Evolutionary conservation across 768 basidiomycete genomes (phyloP), one percentile per base, ranked within the genome.

Genomic region (Termitomyces sp.): DNA sequence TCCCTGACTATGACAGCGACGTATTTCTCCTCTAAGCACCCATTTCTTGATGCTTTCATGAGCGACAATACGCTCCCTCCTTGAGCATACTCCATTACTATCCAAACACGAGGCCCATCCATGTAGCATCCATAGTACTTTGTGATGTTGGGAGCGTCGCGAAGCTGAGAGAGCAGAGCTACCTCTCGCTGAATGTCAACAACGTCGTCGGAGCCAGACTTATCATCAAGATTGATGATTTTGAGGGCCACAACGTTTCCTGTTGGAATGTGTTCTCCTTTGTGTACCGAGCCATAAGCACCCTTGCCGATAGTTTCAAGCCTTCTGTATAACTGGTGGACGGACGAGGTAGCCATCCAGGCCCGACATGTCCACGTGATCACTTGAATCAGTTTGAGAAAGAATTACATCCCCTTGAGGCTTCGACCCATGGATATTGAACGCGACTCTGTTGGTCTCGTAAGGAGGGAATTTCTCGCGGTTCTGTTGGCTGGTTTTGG

Each of bases 181-280:
- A 99, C 94, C 73, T 98, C 97, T 61, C 91, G 89, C 74, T 98
- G 96, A 55, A 98, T 98, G 74, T 95, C 96, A 51, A 79, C 91
- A 18, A 97, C 94, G 70, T 99, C 97, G 72, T 99, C 96, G 71
- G 63, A 64, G 95, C 96, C 57, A 89, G 85, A 28, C 89, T 95
- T 64, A 49, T 64, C 63, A 74, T 98, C 97, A 64, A 98, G 88
- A 74, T 98, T 93, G 77, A 99, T 98, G 72, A 98, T 95, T 77
- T 99, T 99, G 76, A 98, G 86, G 18, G 95, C 97, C 36, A 99
- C 93, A 57, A 95, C 81, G 57, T 91, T 90, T 20, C 93, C 92
- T 0, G 93, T 88, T 0, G 87, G 81, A 52, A 91, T 82, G 66
- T 98, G 89, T 56, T 86, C 77, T 14, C 93, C 96, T 70, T 89